Evolutionary conservation across 2,329 filamentous ascomycete species (phyloP).

Genomic region (Penicillium sp.): DNA sequence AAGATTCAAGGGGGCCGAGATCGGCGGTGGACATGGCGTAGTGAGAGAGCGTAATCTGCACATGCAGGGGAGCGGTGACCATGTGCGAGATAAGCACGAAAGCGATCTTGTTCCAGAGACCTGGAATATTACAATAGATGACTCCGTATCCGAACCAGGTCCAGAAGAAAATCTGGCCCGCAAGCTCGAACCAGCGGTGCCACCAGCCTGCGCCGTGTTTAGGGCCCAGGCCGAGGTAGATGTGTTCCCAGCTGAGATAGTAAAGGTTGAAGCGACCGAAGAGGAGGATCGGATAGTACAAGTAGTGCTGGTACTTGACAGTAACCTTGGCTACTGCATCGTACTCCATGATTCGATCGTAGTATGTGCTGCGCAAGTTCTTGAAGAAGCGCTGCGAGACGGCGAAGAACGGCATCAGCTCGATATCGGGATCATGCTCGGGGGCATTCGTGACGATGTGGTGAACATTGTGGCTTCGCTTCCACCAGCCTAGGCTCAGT

Average conservation of each 20-base stretch:
- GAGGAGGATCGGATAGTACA: slow-evolving; percentile 79
- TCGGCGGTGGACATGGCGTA: slow-evolving; percentile 93
- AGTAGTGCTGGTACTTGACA: slow-evolving; percentile 73
- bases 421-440: slow-evolving; percentile 94
- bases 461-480: slow-evolving; percentile 92
- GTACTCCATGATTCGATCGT: slow-evolving; percentile 76
- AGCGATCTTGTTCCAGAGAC: slow-evolving; percentile 65
- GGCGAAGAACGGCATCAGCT: slow-evolving; percentile 86
- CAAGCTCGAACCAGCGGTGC: slow-evolving; percentile 79
- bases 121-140: slow-evolving; percentile 71
- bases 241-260: slow-evolving; percentile 76
- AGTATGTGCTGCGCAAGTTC: slow-evolving; percentile 76
- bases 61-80: slow-evolving; percentile 76
- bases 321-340: slow-evolving; percentile 70
- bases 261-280: slow-evolving; percentile 90
- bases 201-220: slow-evolving; percentile 76
- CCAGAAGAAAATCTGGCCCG: slow-evolving; percentile 81
- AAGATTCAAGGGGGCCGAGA: slow-evolving; percentile 79
- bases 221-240: slow-evolving; percentile 69
- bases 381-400: slow-evolving; percentile 78
- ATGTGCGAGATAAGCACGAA: slow-evolving; percentile 81
- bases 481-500: slow-evolving; percentile 94
- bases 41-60: slow-evolving; percentile 89
- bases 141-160: slow-evolving; percentile 80
- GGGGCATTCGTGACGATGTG: slow-evolving; percentile 97